phyloP scores from a whole-genome alignment of 2,329 filamentous ascomycete genomes.

The Dothistroma pini region DNA sequence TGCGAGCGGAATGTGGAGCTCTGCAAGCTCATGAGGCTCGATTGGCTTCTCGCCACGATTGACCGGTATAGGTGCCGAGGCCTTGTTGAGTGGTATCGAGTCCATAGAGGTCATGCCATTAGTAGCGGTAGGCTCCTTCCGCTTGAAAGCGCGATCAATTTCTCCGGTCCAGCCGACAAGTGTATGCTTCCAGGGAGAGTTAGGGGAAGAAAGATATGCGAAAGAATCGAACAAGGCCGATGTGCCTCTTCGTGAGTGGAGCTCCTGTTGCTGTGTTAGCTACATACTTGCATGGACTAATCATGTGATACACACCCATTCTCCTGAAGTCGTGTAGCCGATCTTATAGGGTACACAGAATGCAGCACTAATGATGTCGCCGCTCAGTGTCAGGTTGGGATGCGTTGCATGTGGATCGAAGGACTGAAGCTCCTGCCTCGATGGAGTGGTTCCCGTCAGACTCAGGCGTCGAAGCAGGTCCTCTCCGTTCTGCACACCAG shows the following conservation, averaged over 20 bases:
- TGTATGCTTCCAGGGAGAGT: constrained; percentile 84
- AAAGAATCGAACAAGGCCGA: constrained; percentile 93
- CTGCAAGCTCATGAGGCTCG: constrained; percentile 52
- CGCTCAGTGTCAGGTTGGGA: constrained; percentile 56
- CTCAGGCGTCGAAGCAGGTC: constrained; percentile 55
- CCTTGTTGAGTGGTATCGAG: constrained; percentile 62
- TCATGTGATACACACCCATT: constrained; percentile 49
- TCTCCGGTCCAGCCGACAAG: constrained; percentile 95
- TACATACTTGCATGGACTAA: neutral
- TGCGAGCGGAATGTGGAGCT: constrained; percentile 64
- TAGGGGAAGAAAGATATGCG: constrained; percentile 76
- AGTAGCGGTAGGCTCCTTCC: constrained; percentile 19
- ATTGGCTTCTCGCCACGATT: constrained; percentile 50
- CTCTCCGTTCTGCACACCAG: constrained; percentile 45
- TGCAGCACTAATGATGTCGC: constrained; percentile 60
- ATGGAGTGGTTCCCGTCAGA: constrained; percentile 36
- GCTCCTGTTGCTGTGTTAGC: constrained; percentile 51
- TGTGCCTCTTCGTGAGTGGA: constrained; percentile 75
- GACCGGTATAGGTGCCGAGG: constrained; percentile 75
- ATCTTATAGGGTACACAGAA: constrained; percentile 62
- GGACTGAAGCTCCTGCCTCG: constrained; percentile 41
- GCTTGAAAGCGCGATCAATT: constrained; percentile 38
- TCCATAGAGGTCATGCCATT: constrained; percentile 32
- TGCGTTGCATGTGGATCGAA: constrained; percentile 54
- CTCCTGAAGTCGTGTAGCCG: constrained; percentile 48